These are phyloP conservation scores for Ophiostoma piceae DNA, from an alignment of 2,329 filamentous ascomycete genomes.

Conservation along the genomic window DNA sequence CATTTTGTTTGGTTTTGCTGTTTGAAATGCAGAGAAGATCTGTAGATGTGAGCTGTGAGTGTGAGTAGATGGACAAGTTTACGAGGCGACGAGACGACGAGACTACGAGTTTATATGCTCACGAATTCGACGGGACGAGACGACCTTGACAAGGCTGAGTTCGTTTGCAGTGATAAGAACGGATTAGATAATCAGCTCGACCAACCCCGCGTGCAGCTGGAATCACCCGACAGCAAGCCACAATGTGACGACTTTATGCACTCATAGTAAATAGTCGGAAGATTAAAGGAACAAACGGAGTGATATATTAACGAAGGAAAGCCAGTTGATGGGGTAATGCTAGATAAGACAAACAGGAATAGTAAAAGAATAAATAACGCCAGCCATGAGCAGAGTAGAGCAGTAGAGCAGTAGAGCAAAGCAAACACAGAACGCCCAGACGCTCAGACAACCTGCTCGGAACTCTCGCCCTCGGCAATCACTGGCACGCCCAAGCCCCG, in stretches of 20 bases:
- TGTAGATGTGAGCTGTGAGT: too few species aligned
- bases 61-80: too few species aligned
- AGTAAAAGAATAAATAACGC: background rate
- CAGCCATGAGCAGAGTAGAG: background rate
- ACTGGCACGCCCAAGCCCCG: conserved; percentile 78
- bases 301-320: background rate
- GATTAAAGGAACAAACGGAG: too few species aligned
- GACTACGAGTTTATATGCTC: too few species aligned
- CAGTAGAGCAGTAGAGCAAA: background rate
- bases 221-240: background rate
- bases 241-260: background rate
- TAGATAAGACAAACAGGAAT: background rate
- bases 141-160: too few species aligned
- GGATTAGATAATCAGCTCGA: background rate
- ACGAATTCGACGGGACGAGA: too few species aligned
- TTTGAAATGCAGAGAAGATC: too few species aligned
- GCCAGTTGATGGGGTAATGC: background rate
- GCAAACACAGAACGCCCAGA: background rate
- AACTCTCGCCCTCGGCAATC: conserved; percentile 76
- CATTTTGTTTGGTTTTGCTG: conserved; percentile 49
- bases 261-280: background rate
- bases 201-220: background rate
- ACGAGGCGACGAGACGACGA: too few species aligned
- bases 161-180: too few species aligned
- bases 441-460: conserved; percentile 66